Evolutionary conservation across 768 basidiomycete genomes (phyloP).

Genomic region (Trametes maxima): DNA sequence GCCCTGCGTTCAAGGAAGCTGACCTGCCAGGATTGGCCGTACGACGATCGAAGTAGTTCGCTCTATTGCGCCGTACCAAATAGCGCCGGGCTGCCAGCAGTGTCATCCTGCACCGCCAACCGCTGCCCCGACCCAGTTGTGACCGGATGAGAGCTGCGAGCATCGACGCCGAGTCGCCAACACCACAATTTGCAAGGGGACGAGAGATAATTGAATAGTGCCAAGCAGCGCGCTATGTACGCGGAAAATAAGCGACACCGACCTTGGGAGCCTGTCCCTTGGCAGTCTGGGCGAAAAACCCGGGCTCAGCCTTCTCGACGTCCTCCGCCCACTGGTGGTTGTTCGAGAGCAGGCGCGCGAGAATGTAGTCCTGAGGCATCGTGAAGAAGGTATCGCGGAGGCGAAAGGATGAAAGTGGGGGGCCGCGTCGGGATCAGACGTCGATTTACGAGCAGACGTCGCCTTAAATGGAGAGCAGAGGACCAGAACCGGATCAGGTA

Average conservation of each 20-base stretch:
- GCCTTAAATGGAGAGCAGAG: background rate
- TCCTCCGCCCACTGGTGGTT: slow-evolving; percentile 75
- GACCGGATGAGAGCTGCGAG: too few relatives aligned
- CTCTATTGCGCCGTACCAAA: too few relatives aligned
- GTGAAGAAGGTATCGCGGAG: background rate
- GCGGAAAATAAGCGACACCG: slow-evolving; percentile 21
- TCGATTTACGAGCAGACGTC: background rate
- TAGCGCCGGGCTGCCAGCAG: too few relatives aligned
- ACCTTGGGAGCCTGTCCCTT: slow-evolving; percentile 73
- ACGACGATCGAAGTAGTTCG: too few relatives aligned
- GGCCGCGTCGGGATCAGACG: background rate
- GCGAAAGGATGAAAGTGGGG: background rate
- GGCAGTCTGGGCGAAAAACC: slow-evolving; percentile 62
- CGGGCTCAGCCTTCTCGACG: slow-evolving; percentile 55
- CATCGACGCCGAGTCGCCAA: too few relatives aligned
- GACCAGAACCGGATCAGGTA: background rate
- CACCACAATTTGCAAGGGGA: background rate
- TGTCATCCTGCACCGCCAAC: too few relatives aligned
- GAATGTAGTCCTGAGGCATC: slow-evolving; percentile 26
- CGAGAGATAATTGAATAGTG: background rate
- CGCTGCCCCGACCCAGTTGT: too few relatives aligned
- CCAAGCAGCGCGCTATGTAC: background rate
- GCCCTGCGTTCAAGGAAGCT: too few relatives aligned
- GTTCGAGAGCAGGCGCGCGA: slow-evolving; percentile 40
- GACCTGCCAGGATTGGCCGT: too few relatives aligned